Evolutionary conservation across 257 asterid species (phyloP), one percentile per base, ranked within the genome.

Genomic region (Scutellaria minor): DNA sequence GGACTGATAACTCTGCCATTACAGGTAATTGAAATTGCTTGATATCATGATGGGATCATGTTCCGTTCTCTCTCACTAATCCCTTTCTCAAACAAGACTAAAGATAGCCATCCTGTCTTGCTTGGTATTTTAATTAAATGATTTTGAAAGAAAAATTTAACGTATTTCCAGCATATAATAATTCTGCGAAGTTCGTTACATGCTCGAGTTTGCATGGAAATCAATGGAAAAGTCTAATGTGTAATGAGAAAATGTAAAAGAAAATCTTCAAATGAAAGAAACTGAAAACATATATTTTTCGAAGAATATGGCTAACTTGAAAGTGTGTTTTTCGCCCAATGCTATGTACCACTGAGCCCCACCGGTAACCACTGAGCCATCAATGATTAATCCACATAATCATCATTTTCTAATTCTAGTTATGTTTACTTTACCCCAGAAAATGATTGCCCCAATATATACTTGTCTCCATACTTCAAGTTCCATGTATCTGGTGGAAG

Each of bases 1-100:
- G 98, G 97, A 73, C 81, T 92, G 48, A 27, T 92, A 12, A 92
- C 97, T 65, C 88, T 92, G 78, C 96, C 96, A 22, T 5, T 90
- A 71, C 98, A 92, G 95, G 98, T 90, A 51, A 66, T 44, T 59
- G 7, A 4, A 39, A 46, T 51, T 60, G 10, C 56, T 70, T n/a
- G 54, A 66, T 42, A 41, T 22, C 39, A 52, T 22, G 9, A 44
- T 6, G 39, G 11, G 39, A 39, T 69, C 51, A 7, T 18, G 42
- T 48, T 24, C 10, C 13, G 48, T 48, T 45, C 22, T 47, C 48
- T 8, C 54, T 12, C 39, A 31, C 10, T 40, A 5, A 57, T 66
- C 54, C 54, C 72, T 41, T 64, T 18, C 60, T 39, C 56, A 37
- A 39, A 63, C 8, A 37, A 12, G 48, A 46, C 53, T 70, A 13